These are phyloP conservation scores for Diphasiastrum complanatum DNA, from an alignment of 83 land plant genomes.

Conservation along the genomic window DNA sequence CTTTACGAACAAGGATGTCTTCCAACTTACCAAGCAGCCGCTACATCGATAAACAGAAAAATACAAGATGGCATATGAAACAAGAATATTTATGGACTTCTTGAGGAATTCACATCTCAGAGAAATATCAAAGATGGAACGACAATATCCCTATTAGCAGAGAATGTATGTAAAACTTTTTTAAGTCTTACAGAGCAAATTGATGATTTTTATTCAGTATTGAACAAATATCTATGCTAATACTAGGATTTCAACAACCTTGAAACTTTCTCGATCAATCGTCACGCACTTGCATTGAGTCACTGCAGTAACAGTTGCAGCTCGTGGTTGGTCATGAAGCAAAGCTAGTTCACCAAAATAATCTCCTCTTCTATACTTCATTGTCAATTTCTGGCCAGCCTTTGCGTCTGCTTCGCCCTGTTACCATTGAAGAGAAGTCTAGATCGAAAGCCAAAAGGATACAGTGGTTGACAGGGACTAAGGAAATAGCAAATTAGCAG, in stretches of 20 bases:
- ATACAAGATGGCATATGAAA: neutral
- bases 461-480: too few relatives aligned
- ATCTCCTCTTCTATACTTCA: constrained; percentile 37
- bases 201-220: too few relatives aligned
- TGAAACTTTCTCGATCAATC: constrained; percentile 37
- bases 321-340: constrained; percentile 31
- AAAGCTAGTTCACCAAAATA: constrained; percentile 47
- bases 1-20: constrained; percentile 33
- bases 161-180: neutral
- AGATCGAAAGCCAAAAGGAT: too few relatives aligned
- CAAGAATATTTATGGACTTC: too few relatives aligned
- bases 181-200: neutral
- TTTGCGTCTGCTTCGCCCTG: constrained; percentile 42
- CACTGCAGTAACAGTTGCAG: constrained; percentile 31
- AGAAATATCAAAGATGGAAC: neutral
- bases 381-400: constrained; percentile 19
- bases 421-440: neutral
- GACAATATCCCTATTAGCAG: neutral
- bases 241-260: too few relatives aligned
- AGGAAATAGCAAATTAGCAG: too few relatives aligned
- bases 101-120: neutral
- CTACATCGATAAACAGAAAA: constrained; percentile 13
- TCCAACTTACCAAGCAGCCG: constrained; percentile 35
- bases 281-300: constrained; percentile 39
- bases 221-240: too few relatives aligned